A percentile compares a stretch with the other conserved stretches of the same genome.
Evolutionary conservation across 73 alveolate species (phyloP).

Genomic region (Loxodes magnus): DNA sequence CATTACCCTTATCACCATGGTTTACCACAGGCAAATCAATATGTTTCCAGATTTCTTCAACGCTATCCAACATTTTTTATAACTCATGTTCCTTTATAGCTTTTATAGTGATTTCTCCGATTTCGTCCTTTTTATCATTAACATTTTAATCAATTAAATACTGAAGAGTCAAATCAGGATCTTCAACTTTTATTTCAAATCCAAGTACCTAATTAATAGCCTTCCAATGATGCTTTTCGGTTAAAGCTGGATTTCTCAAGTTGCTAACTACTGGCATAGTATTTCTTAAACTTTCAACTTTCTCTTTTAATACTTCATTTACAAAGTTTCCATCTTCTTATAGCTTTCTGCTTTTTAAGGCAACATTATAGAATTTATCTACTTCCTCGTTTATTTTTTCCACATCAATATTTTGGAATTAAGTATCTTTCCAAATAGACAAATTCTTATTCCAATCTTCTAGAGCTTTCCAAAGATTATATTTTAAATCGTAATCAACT

Average conservation of each 20-base stretch:
- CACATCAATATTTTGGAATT: constrained; percentile 52
- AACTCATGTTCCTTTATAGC: constrained; percentile 83
- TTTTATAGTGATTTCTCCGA: constrained; percentile 44
- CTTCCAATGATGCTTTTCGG: constrained; percentile 56
- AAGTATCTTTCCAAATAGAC: constrained; percentile 53
- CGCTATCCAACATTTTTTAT: constrained; percentile 68
- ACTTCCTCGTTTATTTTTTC: constrained; percentile 60
- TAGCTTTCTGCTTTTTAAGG: constrained; percentile 35
- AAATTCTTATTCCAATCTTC: constrained; percentile 51
- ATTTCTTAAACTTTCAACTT: constrained; percentile 51
- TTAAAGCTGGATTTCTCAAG: constrained; percentile 55
- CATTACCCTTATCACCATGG: constrained; percentile 72
- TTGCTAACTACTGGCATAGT: constrained; percentile 82
- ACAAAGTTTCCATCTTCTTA: constrained; percentile 51
- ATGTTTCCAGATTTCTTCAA: constrained; percentile 72
- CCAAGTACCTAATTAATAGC: constrained; percentile 45
- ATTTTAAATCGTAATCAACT: constrained; percentile 41
- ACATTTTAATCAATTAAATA: constrained; percentile 51
- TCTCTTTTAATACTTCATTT: constrained; percentile 36
- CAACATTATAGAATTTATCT: constrained; percentile 41
- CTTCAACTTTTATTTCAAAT: constrained; percentile 38
- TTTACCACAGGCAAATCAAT: constrained; percentile 73
- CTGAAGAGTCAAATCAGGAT: constrained; percentile 45
- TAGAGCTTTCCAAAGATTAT: constrained; percentile 64
- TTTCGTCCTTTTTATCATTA: constrained; percentile 55